Evolutionary conservation across 169 alveolate genomes (phyloP).

Genomic region (Toxoplasma gondii): DNA sequence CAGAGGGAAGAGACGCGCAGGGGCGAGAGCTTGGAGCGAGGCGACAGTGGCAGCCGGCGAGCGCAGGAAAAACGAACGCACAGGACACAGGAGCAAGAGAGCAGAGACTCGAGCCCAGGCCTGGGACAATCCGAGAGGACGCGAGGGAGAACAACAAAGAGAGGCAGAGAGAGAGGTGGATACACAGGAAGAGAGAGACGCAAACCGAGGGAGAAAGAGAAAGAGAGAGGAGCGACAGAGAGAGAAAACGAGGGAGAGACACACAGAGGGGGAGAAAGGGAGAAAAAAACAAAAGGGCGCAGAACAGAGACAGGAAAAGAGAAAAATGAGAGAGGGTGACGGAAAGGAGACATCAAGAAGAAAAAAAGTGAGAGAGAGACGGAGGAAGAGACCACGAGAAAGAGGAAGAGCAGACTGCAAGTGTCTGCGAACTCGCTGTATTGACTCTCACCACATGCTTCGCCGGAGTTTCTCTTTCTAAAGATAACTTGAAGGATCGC

Average conservation of each 20-base stretch:
- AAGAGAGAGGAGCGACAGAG: background rate
- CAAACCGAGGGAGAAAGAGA: background rate
- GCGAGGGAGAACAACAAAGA: too few relatives aligned
- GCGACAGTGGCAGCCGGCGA: background rate
- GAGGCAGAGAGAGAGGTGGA: too few relatives aligned
- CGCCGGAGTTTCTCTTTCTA: conserved; percentile 72
- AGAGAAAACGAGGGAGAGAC: background rate
- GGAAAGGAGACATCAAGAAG: background rate
- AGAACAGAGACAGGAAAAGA: too few relatives aligned
- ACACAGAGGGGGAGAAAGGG: background rate
- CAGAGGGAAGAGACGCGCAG: background rate
- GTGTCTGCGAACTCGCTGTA: background rate
- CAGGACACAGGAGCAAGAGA: too few relatives aligned
- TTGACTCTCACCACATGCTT: background rate
- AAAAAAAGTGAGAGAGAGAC: background rate
- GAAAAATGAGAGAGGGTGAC: too few relatives aligned
- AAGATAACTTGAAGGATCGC: conserved; percentile 96
- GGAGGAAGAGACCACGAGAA: background rate
- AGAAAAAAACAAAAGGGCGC: too few relatives aligned
- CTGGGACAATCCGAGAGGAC: too few relatives aligned
- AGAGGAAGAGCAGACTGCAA: background rate
- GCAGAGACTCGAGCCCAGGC: too few relatives aligned
- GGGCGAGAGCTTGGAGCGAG: background rate
- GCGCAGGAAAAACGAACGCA: background rate
- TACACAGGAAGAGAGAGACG: background rate